Conservation (phyloP, 805 yeast genomes). For the Candida arabinofermentans region DNA sequence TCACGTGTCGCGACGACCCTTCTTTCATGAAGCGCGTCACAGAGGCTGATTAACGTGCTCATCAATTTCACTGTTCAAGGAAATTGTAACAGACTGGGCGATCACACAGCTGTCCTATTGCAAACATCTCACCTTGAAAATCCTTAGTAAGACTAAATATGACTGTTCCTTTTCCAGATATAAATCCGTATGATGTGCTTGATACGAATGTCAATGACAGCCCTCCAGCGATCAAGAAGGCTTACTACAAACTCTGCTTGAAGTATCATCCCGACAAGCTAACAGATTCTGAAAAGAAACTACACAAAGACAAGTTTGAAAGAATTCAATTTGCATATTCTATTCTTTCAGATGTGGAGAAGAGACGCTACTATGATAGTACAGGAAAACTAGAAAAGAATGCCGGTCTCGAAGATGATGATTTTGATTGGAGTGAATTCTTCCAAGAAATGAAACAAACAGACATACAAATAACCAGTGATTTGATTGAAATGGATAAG, state of each 20-base stretch:
- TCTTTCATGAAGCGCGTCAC: too few relatives aligned
- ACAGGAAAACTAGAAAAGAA: constrained; percentile 56
- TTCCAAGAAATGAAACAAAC: constrained; percentile 41
- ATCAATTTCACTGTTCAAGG: too few relatives aligned
- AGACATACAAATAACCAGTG: constrained; percentile 48
- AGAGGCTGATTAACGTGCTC: too few relatives aligned
- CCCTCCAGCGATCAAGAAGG: constrained; percentile 56
- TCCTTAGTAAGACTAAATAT: too few relatives aligned
- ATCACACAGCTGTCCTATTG: not conserved
- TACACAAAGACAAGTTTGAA: constrained; percentile 47
- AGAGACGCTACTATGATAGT: constrained; percentile 57
- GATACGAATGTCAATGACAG: constrained; percentile 38
- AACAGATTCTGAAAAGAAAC: constrained; percentile 27
- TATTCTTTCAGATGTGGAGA: constrained; percentile 54
- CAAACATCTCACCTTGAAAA: not conserved
- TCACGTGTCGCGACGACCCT: too few relatives aligned
- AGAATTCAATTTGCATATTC: constrained; percentile 72
- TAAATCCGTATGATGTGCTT: constrained; percentile 60
- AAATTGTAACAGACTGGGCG: too few relatives aligned
- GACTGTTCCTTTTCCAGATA: constrained; percentile 45
- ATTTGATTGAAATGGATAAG: constrained; percentile 67
- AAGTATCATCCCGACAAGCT: constrained; percentile 71
- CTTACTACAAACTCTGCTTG: constrained; percentile 62
- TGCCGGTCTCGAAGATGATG: constrained; percentile 33
- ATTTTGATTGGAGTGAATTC: constrained; percentile 56